These are phyloP conservation scores for Solanum rostratum DNA, from an alignment of 257 asterid species.

Conservation along the genomic window DNA sequence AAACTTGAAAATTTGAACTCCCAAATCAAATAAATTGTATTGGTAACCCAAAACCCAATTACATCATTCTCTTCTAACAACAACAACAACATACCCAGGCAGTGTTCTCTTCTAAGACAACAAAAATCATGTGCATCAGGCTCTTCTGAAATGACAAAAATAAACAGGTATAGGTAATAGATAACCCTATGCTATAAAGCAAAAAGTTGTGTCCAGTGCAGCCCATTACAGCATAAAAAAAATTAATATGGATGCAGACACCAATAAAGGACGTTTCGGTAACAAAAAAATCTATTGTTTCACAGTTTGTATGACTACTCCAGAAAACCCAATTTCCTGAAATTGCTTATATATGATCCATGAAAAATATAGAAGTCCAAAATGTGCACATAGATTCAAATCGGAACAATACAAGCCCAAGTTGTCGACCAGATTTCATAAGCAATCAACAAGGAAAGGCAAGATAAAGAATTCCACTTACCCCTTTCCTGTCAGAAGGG, in stretches of 20 bases:
- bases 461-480: slow-evolving; percentile 4
- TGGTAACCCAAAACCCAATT: neutral
- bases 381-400: neutral
- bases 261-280: neutral
- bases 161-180: neutral
- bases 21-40: neutral
- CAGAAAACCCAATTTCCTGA: neutral
- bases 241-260: neutral
- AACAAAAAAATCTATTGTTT: neutral
- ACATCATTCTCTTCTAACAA: neutral
- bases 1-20: neutral
- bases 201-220: neutral
- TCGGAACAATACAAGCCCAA: neutral
- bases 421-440: neutral
- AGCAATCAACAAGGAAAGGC: neutral
- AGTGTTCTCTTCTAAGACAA: neutral
- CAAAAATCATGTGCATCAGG: neutral
- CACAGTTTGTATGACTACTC: neutral
- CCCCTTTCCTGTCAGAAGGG: slow-evolving; percentile 43
- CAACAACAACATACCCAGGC: neutral
- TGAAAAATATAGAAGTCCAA: neutral
- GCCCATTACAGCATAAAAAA: neutral
- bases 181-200: neutral
- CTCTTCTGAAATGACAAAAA: neutral
- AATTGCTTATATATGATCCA: neutral